Conservation (phyloP, 202 grass and related monocot genomes). For the Panicum hallii region DNA sequence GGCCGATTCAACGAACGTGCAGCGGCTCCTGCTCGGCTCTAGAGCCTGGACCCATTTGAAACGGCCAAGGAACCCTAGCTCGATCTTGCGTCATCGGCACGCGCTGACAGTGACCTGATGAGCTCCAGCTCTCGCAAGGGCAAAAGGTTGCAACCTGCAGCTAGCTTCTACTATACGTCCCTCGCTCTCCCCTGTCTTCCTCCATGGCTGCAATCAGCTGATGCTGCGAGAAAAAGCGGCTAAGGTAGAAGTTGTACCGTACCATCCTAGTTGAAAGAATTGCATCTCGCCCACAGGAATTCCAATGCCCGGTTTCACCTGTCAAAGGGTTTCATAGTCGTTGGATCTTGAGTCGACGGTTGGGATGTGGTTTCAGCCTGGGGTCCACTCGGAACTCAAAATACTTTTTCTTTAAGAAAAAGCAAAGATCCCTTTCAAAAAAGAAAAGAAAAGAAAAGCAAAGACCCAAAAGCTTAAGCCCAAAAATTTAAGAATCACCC, state of each 20-base stretch:
- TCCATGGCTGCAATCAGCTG: not conserved
- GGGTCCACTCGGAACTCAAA: not conserved
- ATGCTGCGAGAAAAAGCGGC: not conserved
- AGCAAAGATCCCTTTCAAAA: no score
- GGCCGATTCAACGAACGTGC: slow-evolving; percentile 30
- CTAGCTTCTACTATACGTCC: not conserved
- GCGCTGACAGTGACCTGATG: slow-evolving; percentile 43
- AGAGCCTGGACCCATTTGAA: slow-evolving; percentile 1
- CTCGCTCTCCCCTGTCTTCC: not conserved
- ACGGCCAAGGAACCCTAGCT: not conserved
- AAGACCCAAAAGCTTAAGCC: not conserved
- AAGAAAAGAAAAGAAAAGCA: not conserved
- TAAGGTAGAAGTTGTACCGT: not conserved
- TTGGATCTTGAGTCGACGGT: not conserved
- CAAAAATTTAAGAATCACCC: not conserved
- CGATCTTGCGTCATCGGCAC: slow-evolving; percentile 43
- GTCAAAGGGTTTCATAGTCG: not conserved
- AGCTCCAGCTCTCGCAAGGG: not conserved
- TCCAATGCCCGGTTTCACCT: not conserved
- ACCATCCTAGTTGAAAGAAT: not conserved
- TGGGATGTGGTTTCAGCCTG: not conserved
- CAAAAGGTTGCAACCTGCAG: no score
- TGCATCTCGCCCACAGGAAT: not conserved
- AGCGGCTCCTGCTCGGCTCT: not conserved
- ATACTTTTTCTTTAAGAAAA: not conserved